A percentile compares a stretch with the other conserved stretches of the same genome.
These are phyloP conservation scores for Penicillium dipodomyicola DNA, from an alignment of 495 filamentous ascomycete species.

Conservation along the genomic window DNA sequence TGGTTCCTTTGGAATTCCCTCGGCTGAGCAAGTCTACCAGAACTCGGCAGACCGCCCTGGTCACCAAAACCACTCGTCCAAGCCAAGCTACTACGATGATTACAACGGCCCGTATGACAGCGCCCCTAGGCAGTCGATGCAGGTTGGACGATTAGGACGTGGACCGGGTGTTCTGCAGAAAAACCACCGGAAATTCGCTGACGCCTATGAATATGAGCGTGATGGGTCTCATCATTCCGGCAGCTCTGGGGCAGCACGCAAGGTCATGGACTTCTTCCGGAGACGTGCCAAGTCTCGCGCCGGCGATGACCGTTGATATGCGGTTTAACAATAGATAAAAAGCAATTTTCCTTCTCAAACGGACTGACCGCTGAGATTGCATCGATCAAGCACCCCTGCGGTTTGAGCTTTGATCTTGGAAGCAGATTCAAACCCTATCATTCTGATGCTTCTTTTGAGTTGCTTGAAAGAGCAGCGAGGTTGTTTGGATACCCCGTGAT, in stretches of 20 bases:
- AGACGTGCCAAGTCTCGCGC: conserved; percentile 73
- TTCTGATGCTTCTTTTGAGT: conserved; percentile 24
- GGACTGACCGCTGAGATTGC: conserved; percentile 17
- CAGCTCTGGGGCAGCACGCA: conserved; percentile 77
- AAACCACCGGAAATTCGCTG: conserved; percentile 77
- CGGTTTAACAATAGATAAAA: conserved; percentile 12
- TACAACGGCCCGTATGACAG: conserved; percentile 39
- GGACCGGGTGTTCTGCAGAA: conserved; percentile 68
- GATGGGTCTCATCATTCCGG: conserved; percentile 68
- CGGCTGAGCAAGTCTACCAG: conserved; percentile 37
- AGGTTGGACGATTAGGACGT: conserved; percentile 43
- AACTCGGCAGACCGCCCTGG: conserved; percentile 37
- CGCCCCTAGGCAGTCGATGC: conserved; percentile 42
- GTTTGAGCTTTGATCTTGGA: conserved; percentile 23
- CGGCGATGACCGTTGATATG: conserved; percentile 52
- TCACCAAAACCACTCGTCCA: conserved; percentile 40
- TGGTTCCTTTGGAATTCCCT: conserved; percentile 31
- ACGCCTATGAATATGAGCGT: conserved; percentile 81
- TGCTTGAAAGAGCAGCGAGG: conserved; percentile 37
- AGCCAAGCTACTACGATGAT: conserved; percentile 49
- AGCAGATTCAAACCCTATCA: conserved; percentile 24
- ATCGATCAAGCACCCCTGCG: conserved; percentile 17
- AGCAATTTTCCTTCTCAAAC: conserved; percentile 12
- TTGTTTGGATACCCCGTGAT: conserved; percentile 49
- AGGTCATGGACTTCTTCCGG: conserved; percentile 98